Evolutionary conservation across 1,284 basidiomycete genomes (phyloP).

Genomic region (Pyrrhoderma lamaoense): DNA sequence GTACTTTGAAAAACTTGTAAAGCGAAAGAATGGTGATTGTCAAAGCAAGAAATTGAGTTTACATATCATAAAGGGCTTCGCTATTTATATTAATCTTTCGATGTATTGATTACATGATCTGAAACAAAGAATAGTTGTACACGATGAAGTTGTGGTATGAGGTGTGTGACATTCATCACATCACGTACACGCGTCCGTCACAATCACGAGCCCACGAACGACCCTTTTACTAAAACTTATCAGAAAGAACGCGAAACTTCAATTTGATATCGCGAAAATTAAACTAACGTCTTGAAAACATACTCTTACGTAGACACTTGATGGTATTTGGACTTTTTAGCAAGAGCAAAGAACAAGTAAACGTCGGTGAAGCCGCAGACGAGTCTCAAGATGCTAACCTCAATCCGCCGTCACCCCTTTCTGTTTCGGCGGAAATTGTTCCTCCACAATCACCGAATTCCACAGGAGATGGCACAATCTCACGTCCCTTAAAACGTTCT

Average conservation of each 20-base stretch:
- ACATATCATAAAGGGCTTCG: neutral
- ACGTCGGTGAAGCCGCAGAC: neutral
- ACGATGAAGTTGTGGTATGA: neutral
- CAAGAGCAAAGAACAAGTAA: conserved; percentile 30
- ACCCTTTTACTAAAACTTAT: neutral
- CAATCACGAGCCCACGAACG: neutral
- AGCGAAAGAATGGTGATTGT: no score
- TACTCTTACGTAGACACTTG: neutral
- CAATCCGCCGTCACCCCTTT: conserved; percentile 44
- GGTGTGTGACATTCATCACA: neutral
- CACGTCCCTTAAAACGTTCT: conserved; percentile 23
- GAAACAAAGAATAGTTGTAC: neutral
- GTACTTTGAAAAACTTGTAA: no score
- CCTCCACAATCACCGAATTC: conserved; percentile 26
- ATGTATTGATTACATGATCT: neutral
- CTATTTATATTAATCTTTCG: neutral
- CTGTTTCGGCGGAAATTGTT: conserved; percentile 25
- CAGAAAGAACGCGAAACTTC: no score
- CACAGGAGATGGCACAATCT: conserved; percentile 22
- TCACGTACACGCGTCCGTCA: neutral
- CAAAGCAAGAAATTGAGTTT: no score
- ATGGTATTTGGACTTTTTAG: conserved; percentile 49
- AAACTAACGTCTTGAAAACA: no score
- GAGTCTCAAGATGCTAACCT: conserved; percentile 31
- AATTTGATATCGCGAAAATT: no score